Evolutionary conservation across 495 filamentous ascomycete species (phyloP).

Genomic region (Lophiostoma macrostomum): DNA sequence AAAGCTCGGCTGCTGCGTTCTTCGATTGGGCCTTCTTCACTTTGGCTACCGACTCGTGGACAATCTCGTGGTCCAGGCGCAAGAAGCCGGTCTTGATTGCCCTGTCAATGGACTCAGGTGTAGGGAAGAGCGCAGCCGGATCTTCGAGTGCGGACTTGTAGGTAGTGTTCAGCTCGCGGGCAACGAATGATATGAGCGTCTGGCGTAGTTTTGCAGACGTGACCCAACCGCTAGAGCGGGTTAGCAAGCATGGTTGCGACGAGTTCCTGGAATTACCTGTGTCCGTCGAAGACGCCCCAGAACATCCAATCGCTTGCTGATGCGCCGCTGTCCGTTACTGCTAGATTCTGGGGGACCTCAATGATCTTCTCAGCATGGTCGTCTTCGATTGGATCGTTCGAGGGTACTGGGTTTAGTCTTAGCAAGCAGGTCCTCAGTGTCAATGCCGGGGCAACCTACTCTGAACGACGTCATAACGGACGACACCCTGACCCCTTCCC

Average conservation of each 20-base stretch:
- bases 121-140: slow-evolving; percentile 56
- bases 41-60: slow-evolving; percentile 81
- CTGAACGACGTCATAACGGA: slow-evolving; percentile 94
- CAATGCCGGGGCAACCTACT: slow-evolving; percentile 18
- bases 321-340: slow-evolving; percentile 50
- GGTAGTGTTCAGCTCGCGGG: slow-evolving; percentile 87
- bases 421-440: neutral
- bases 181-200: slow-evolving; percentile 84
- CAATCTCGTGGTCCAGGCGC: slow-evolving; percentile 86
- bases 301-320: slow-evolving; percentile 96
- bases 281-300: slow-evolving; percentile 98
- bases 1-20: slow-evolving; percentile 77
- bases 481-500: slow-evolving; percentile 83
- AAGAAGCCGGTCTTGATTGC: slow-evolving; percentile 94
- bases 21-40: slow-evolving; percentile 86
- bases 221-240: slow-evolving; percentile 91
- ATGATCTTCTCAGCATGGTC: slow-evolving; percentile 97
- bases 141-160: slow-evolving; percentile 75
- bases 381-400: slow-evolving; percentile 97
- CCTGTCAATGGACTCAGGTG: slow-evolving; percentile 73
- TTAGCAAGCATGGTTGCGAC: too few species aligned
- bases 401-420: too few species aligned
- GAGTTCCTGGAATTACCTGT: too few species aligned
- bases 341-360: slow-evolving; percentile 65
- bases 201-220: slow-evolving; percentile 95